phyloP scores from a whole-genome alignment of 306 rosid species.

The Quercus glauca region DNA sequence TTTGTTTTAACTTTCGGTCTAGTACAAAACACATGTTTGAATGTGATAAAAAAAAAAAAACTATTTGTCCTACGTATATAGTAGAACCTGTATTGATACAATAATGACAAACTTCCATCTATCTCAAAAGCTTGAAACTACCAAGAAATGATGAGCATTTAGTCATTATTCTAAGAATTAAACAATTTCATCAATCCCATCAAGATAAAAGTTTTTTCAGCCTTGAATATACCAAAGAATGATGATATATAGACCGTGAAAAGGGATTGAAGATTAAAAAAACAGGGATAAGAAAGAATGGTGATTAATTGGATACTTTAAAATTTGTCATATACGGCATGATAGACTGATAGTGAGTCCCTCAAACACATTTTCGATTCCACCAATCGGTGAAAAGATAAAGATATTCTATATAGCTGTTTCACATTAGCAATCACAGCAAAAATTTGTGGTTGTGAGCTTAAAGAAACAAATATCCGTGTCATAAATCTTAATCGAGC shows the following conservation, averaged over 20 bases:
- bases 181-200: too few species aligned
- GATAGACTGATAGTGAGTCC: too few species aligned
- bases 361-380: slow-evolving; percentile 3
- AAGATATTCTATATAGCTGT: slow-evolving; percentile 20
- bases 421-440: background rate
- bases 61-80: too few species aligned
- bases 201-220: too few species aligned
- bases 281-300: slow-evolving; percentile 2
- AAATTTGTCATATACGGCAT: slow-evolving; percentile 19
- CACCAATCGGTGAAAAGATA: slow-evolving; percentile 21
- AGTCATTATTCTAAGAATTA: too few species aligned
- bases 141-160: too few species aligned
- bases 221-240: background rate
- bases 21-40: too few species aligned
- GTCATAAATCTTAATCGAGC: background rate
- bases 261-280: background rate
- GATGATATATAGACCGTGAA: background rate
- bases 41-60: too few species aligned
- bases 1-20: too few species aligned
- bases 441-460: slow-evolving; percentile 11
- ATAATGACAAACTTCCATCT: too few species aligned
- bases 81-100: too few species aligned
- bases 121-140: too few species aligned
- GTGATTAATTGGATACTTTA: slow-evolving; percentile 15
- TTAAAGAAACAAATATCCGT: background rate